Conservation (phyloP, 768 basidiomycete genomes). For the Kwoniella dendrophila region DNA sequence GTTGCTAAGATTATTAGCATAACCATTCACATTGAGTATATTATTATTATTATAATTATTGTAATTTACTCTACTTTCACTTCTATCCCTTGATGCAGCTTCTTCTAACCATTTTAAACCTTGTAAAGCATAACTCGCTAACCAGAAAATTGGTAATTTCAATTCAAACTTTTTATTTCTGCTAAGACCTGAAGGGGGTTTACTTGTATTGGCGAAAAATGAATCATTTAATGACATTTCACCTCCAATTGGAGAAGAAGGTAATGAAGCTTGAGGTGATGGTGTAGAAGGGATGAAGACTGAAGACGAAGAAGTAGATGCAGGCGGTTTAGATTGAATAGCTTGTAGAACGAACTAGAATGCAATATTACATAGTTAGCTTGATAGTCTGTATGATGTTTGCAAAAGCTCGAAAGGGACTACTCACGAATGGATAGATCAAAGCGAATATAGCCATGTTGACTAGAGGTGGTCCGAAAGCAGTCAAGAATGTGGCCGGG, state of each 20-base stretch:
- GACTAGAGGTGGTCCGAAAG: slow-evolving; percentile 48
- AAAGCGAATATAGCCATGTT: slow-evolving; percentile 53
- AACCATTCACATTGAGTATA: background rate
- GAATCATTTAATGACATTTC: slow-evolving; percentile 23
- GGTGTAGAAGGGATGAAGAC: slow-evolving; percentile 35
- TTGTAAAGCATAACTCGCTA: slow-evolving; percentile 41
- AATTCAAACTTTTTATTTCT: background rate
- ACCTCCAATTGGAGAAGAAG: slow-evolving; percentile 27
- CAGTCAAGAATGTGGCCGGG: slow-evolving; percentile 43
- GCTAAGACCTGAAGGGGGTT: background rate
- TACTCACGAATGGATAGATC: slow-evolving; percentile 51
- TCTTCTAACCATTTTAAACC: slow-evolving; percentile 40
- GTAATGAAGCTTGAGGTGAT: slow-evolving; percentile 36
- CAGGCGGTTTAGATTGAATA: slow-evolving; percentile 45
- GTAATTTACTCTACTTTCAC: background rate
- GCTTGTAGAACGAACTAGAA: slow-evolving; percentile 52
- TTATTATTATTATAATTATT: background rate
- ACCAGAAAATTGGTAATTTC: slow-evolving; percentile 42
- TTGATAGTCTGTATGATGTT: no score
- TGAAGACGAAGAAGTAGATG: slow-evolving; percentile 11
- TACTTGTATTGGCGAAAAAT: slow-evolving; percentile 26
- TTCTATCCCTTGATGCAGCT: slow-evolving; percentile 36
- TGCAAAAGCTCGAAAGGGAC: background rate
- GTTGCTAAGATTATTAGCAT: background rate
- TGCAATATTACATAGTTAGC: background rate